phyloP scores from a whole-genome alignment of 164 flowering plant genomes.

The Berberis thunbergii region DNA sequence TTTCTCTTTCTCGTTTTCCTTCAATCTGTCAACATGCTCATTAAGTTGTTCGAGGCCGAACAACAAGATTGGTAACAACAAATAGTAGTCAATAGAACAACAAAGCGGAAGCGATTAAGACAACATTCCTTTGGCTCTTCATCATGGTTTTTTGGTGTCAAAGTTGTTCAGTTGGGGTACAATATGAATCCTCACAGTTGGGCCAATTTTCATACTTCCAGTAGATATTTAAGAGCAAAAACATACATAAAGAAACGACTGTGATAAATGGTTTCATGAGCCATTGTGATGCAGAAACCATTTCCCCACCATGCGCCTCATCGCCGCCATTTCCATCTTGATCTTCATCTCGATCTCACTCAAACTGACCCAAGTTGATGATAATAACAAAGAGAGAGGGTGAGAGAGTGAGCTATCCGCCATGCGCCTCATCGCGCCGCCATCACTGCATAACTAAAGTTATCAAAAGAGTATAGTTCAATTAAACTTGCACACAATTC shows the following conservation, averaged over 20 bases:
- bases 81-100: constrained; percentile 89
- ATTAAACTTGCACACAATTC: too few relatives aligned
- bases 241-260: not conserved
- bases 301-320: too few relatives aligned
- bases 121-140: constrained; percentile 69
- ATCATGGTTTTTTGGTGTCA: constrained; percentile 40
- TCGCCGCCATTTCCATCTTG: too few relatives aligned
- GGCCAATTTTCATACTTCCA: constrained; percentile 39
- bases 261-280: too few relatives aligned
- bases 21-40: constrained; percentile 62
- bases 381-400: too few relatives aligned
- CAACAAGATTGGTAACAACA: constrained; percentile 58
- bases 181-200: constrained; percentile 17
- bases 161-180: constrained; percentile 35
- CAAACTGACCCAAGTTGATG: too few relatives aligned
- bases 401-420: too few relatives aligned
- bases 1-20: constrained; percentile 8
- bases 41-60: constrained; percentile 50
- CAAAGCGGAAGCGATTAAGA: constrained; percentile 68
- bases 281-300: too few relatives aligned
- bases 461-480: too few relatives aligned
- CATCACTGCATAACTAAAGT: too few relatives aligned
- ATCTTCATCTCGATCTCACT: too few relatives aligned
- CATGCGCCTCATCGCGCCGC: too few relatives aligned
- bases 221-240: constrained; percentile 31